Base-by-base conservation (phyloP, 805 yeast genomes). In the Sungouiozyma ichnusensis region DNA sequence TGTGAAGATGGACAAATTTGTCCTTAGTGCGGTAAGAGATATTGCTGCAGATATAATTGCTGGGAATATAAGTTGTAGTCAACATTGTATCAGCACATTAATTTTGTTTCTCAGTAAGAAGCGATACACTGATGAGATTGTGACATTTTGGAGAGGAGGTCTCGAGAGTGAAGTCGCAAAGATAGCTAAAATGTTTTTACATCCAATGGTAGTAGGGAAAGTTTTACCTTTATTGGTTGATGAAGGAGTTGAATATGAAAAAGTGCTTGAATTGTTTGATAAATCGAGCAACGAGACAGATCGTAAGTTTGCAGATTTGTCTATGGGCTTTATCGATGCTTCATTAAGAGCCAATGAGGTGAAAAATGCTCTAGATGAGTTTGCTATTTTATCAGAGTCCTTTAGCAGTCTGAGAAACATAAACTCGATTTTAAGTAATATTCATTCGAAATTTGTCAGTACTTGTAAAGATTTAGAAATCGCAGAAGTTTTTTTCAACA, bases 401-500 rank as follows among this genome's bases (percentile, higher is more conserved):
- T 79, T 48, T 64, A 68, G 27, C 32, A 37, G 37, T 41, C 27
- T 37, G 44, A 17, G 35, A 29, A 41, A 18, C 7, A 20, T 14
- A 47, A 45, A 29, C 47, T 44, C 32, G 46, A 75, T 40, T 20
- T 64, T 81, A 58, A 70, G 79, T 20, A 82, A 80, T 59, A 79
- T 83, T 35, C 94, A 84, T 64, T 67, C 81, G 44, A 67, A 78
- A 6, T 83, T 84, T 52, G 79, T 84, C 56, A 88, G 90, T 31
- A 74, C 73, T 47, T 79, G 84, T 58, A 74, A 73, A 54, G 85
- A 84, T 55, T 67, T 80, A 39, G 65, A 65, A 20, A 75, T 84
- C 39, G 83, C 94, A 4, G 73, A 74, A 52, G 72, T 74, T 35
- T 84, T 83, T 54, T 82, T 79, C 56, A 76, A 76, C 49, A 81